phyloP scores from a whole-genome alignment of 257 asterid genomes.

The Plantago major region DNA sequence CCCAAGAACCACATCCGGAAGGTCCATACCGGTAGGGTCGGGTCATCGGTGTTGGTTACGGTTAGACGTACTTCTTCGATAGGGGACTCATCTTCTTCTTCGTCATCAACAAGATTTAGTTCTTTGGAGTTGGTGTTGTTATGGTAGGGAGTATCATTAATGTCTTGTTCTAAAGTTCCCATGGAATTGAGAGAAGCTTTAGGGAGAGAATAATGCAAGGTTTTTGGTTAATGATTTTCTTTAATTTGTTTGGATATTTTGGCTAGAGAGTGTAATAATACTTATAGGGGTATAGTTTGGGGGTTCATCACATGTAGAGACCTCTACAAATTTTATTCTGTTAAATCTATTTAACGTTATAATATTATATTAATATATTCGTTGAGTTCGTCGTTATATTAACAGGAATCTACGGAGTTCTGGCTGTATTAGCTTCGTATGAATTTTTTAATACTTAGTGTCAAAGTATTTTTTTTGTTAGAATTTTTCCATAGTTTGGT shows the following conservation, averaged over 20 bases:
- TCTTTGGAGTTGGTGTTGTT: conserved; percentile 7
- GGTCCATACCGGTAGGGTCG: conserved; percentile 77
- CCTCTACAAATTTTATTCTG: too few relatives aligned
- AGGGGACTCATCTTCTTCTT: conserved; percentile 55
- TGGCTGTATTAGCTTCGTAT: too few relatives aligned
- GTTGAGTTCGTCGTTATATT: too few relatives aligned
- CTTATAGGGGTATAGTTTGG: too few relatives aligned
- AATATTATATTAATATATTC: too few relatives aligned
- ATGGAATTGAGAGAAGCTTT: conserved; percentile 17
- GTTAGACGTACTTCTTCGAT: conserved; percentile 83
- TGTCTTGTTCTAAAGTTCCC: conserved; percentile 43
- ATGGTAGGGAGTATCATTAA: conserved; percentile 12
- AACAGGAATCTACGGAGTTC: too few relatives aligned
- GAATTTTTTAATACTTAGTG: too few relatives aligned
- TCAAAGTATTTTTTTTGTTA: too few relatives aligned
- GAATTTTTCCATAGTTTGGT: too few relatives aligned
- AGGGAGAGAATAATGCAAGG: not conserved
- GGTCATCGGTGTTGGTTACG: conserved; percentile 73
- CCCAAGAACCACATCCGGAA: conserved; percentile 94
- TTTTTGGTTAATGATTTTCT: not conserved
- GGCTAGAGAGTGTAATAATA: not conserved
- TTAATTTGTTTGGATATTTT: not conserved
- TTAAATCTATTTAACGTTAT: too few relatives aligned
- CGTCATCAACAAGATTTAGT: conserved; percentile 2
- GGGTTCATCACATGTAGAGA: too few relatives aligned